Conservation (phyloP, 202 grass and related monocot species). For the Zizania palustris region DNA sequence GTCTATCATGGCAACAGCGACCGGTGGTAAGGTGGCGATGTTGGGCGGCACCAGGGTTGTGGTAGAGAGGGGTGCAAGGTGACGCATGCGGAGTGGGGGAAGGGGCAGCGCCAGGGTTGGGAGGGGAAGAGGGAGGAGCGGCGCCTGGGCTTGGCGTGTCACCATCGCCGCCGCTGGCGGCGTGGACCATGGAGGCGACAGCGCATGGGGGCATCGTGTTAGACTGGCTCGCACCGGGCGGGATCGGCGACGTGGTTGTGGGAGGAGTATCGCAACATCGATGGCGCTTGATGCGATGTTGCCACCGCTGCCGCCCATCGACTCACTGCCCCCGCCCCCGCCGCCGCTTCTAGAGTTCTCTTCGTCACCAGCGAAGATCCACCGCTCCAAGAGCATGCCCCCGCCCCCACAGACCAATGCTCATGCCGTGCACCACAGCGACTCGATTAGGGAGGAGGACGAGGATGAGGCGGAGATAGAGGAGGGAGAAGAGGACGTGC, state of each 20-base stretch:
- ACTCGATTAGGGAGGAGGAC: slow-evolving; percentile 78
- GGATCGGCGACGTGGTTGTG: background rate
- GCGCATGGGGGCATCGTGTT: background rate
- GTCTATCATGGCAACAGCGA: too few relatives aligned
- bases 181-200: background rate
- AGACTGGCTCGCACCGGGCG: background rate
- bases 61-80: too few relatives aligned
- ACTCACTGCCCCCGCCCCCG: slow-evolving; percentile 66
- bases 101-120: too few relatives aligned
- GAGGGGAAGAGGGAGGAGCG: too few relatives aligned
- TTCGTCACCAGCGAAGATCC: slow-evolving; percentile 70
- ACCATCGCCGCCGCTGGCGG: background rate
- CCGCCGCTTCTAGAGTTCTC: slow-evolving; percentile 78
- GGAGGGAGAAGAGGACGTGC: slow-evolving; percentile 53
- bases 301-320: slow-evolving; percentile 50
- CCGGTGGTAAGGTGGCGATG: too few relatives aligned
- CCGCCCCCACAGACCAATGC: slow-evolving; percentile 45
- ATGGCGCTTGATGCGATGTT: slow-evolving; percentile 24
- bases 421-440: slow-evolving; percentile 39
- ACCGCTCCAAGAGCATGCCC: slow-evolving; percentile 94
- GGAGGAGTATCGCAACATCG: background rate
- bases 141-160: too few relatives aligned
- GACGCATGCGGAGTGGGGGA: too few relatives aligned
- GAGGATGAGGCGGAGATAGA: slow-evolving; percentile 46
- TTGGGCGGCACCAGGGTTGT: too few relatives aligned